Evolutionary conservation across 2,329 filamentous ascomycete species (phyloP), one percentile per base, ranked within the genome.

Genomic region (Pseudogymnoascus sp.): DNA sequence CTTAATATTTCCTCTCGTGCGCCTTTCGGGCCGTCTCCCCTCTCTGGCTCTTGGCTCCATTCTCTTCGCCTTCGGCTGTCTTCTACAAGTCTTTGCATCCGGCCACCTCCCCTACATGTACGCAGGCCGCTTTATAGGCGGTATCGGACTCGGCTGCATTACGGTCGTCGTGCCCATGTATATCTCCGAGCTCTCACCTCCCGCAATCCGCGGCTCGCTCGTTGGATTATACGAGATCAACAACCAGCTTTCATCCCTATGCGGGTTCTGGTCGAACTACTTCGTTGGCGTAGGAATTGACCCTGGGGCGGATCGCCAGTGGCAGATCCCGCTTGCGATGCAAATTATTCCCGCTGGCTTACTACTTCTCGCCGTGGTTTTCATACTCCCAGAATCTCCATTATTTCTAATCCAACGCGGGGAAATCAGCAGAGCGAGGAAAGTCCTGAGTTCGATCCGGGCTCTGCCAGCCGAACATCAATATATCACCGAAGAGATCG

Each of bases 301-400:
- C 1, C 3, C 50, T 15, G 53, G 62, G 22, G 14, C 47, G 9
- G 38, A 61, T 20, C 60, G 61, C 2, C 66, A 69, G 65, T 75
- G 73, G 73, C 71, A 71, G 7, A 67, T 73, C 33, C 69, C 71
- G 2, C 71, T 75, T 22, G 71, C 70, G 2, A 69, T 74, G 60
- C 72, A 74, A 62, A 63, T 72, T 25, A 53, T 72, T 2, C 72
- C 72, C 2, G 69, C 71, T 1, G 20, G 66, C 14, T 62, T 73
- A 4, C 65, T 74, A 18, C 61, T 69, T 53, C 57, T 68, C 22
- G 60, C 58, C 2, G 62, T 64, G 2, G 30, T 90, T 75, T 65
- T 86, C 38, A 63, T 89, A 61, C 79, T 91, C 2, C 88, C 87
- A 7, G 88, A 91, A 71, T 88, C 86, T 0, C 88, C 88, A 0